Conservation (phyloP, 2,329 filamentous ascomycete species). For the Arthroderma sp. region DNA sequence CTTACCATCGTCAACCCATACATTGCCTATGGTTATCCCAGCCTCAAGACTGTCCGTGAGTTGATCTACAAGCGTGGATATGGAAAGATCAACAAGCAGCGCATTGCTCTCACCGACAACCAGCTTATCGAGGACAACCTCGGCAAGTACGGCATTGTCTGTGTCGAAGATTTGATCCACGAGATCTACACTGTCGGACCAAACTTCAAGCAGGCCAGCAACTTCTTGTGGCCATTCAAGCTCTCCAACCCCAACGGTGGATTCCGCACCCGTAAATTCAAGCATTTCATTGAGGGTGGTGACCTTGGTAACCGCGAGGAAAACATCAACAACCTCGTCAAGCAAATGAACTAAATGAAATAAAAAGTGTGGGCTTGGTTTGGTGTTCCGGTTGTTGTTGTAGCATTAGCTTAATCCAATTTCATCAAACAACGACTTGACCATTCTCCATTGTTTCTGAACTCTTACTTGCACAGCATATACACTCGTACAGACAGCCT, state of each 20-base stretch:
- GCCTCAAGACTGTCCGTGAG: conserved; percentile 98
- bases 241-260: conserved; percentile 95
- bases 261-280: conserved; percentile 95
- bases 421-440: too few species aligned
- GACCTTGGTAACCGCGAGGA: conserved; percentile 98
- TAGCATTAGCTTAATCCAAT: too few species aligned
- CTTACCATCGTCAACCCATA: conserved; percentile 97
- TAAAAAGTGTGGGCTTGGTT: not conserved
- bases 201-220: conserved; percentile 99
- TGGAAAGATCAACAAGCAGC: conserved; percentile 98
- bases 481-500: too few species aligned
- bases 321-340: conserved; percentile 89
- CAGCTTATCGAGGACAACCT: conserved; percentile 92
- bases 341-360: conserved; percentile 83
- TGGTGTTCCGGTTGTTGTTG: too few species aligned
- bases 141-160: conserved; percentile 97
- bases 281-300: conserved; percentile 97
- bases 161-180: conserved; percentile 98
- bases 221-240: conserved; percentile 99
- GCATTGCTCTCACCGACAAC: conserved; percentile 92
- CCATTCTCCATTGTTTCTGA: too few species aligned
- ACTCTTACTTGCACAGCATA: too few species aligned
- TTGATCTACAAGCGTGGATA: conserved; percentile 99
- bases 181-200: conserved; percentile 97
- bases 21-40: conserved; percentile 98